Evolutionary conservation across 352 stramenopile genomes (phyloP).

Genomic region (Pythium oligandrum): DNA sequence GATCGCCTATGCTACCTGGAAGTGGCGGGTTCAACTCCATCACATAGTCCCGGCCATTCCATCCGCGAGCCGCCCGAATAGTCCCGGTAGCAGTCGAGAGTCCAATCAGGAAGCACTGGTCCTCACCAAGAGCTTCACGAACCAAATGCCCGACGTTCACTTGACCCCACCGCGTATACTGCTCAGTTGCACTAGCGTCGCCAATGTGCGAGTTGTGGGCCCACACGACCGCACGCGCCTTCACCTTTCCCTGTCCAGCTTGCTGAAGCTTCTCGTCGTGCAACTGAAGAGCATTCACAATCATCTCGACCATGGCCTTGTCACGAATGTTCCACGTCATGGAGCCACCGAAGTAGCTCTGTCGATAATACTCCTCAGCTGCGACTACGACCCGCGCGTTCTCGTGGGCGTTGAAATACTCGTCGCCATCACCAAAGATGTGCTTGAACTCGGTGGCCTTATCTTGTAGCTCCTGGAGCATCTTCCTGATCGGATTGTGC

Average conservation of each 20-base stretch:
- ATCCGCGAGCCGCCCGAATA: slow-evolving; percentile 20
- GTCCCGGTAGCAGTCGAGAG: slow-evolving; percentile 22
- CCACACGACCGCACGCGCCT: slow-evolving; percentile 25
- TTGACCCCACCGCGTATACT: slow-evolving; percentile 17
- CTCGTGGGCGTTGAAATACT: slow-evolving; percentile 32
- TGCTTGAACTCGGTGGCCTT: slow-evolving; percentile 24
- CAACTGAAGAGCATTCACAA: slow-evolving; percentile 22
- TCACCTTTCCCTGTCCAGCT: neutral
- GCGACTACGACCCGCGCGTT: slow-evolving; percentile 27
- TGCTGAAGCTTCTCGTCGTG: slow-evolving; percentile 26
- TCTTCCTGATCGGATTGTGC: slow-evolving; percentile 19
- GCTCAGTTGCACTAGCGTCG: slow-evolving; percentile 20
- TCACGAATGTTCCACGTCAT: slow-evolving; percentile 33
- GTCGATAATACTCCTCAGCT: slow-evolving; percentile 30
- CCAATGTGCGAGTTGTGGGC: slow-evolving; percentile 34
- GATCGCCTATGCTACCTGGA: slow-evolving; percentile 12
- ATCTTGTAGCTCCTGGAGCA: slow-evolving; percentile 21
- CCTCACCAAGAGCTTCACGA: slow-evolving; percentile 14
- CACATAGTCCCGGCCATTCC: slow-evolving; percentile 25
- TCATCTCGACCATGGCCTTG: slow-evolving; percentile 25
- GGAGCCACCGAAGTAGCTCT: slow-evolving; percentile 22
- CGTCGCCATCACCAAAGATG: slow-evolving; percentile 26
- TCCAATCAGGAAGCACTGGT: slow-evolving; percentile 23
- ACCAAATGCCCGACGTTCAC: slow-evolving; percentile 31
- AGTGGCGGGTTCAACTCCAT: slow-evolving; percentile 20